Evolutionary conservation across 1,284 basidiomycete genomes (phyloP).

Genomic region (Tremellales sp.): DNA sequence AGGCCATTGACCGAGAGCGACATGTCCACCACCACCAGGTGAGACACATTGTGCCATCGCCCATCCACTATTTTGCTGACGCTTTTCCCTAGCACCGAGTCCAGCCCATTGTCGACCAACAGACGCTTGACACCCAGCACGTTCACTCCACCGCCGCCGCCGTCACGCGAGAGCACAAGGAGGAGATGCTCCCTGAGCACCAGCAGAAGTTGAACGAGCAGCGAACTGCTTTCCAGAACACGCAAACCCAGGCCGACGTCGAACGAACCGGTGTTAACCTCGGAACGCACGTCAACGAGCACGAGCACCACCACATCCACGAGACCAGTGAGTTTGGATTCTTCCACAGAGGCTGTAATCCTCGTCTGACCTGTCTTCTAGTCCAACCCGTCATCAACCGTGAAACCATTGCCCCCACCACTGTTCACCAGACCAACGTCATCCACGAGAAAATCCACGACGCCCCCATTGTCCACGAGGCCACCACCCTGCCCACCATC

Average conservation of each 20-base stretch:
- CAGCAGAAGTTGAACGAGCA: slow-evolving; percentile 44
- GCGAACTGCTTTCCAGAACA: slow-evolving; percentile 33
- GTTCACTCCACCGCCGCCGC: slow-evolving; percentile 33
- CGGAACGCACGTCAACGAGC: slow-evolving; percentile 39
- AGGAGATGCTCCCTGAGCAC: slow-evolving; percentile 47
- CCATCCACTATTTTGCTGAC: slow-evolving; percentile 5
- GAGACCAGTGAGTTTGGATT: slow-evolving; percentile 28
- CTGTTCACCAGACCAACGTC: slow-evolving; percentile 44
- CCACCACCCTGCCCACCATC: slow-evolving; percentile 41
- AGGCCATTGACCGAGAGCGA: slow-evolving; percentile 46
- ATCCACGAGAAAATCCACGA: slow-evolving; percentile 46
- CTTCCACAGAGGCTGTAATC: background rate
- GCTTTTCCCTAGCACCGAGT: slow-evolving; percentile 41
- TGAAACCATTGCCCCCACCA: slow-evolving; percentile 45
- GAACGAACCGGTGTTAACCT: slow-evolving; percentile 29
- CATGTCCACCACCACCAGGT: slow-evolving; percentile 45
- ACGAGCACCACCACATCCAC: slow-evolving; percentile 49
- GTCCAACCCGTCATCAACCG: slow-evolving; percentile 48
- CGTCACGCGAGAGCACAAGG: slow-evolving; percentile 42
- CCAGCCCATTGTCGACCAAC: slow-evolving; percentile 42
- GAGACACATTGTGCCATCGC: slow-evolving; percentile 4
- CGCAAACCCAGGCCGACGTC: slow-evolving; percentile 25
- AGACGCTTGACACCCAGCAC: slow-evolving; percentile 39
- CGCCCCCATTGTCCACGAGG: slow-evolving; percentile 41
- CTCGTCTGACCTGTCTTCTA: slow-evolving; percentile 12